Base-by-base conservation (phyloP, 2,329 filamentous ascomycete genomes). In the Dothidotthia symphoricarpi region DNA sequence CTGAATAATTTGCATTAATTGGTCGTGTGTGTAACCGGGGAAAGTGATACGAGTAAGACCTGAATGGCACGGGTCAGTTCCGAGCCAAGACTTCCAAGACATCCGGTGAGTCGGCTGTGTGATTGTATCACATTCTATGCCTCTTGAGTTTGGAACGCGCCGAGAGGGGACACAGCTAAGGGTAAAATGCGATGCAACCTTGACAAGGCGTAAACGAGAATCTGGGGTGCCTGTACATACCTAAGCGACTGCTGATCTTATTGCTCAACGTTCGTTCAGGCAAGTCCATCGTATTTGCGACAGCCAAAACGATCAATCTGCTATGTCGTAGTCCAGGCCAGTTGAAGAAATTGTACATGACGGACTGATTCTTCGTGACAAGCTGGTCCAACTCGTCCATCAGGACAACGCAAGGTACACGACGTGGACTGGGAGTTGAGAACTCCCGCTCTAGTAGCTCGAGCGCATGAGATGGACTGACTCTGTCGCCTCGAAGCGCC, bases 281-380 rank as follows among this genome's bases (percentile, higher is more conserved):
- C 41, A 98, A 71, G 69, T 98, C 93, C 93, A 98, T 98, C 16
- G 93, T 98, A 67, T 98, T 98, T 35, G 93, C 94, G 13, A 98
- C 93, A 9, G 94, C 94, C 6, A 98, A 80, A 6, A 98, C 94
- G 64, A 98, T 96, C 29, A 98, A 76, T 32, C 90, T 82, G 36
- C 88, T 95, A 67, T 98, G 90, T 33, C 87, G 81, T 36, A 97
- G 75, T 9, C 88, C 86, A 3, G 93, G 93, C 93, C 93, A 98
- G 62, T 98, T 98, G 78, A 98, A 98, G 68, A 98, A 98, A 68
- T 98, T 98, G 72, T 98, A 98, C 93, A 98, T 98, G 69, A 98
- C 93, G n/a, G 88, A 91, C 66, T 98, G 94, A 59, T 95, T 97
- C 61, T 91, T 93, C 10, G 93, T 98, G 4, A 98, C 94, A 6